Percentiles rank a stretch among this genome's conserved stretches.
phyloP scores from a whole-genome alignment of 805 yeast genomes.

The Lachancea mirantina region DNA sequence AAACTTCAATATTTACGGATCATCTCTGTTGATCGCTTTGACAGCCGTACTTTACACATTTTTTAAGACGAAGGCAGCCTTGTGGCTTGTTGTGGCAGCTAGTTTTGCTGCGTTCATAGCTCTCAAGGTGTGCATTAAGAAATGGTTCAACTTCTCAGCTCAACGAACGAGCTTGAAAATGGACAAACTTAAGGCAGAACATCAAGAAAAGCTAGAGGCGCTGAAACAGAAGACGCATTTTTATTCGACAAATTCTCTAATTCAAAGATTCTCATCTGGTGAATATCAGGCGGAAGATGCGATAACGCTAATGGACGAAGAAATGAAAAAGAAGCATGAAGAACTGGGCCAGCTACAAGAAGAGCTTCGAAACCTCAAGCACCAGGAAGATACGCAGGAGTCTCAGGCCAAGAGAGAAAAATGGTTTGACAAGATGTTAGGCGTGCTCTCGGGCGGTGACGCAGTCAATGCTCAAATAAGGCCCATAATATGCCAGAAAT shows the following conservation, averaged over 20 bases:
- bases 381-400: conserved; percentile 11
- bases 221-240: conserved; percentile 68
- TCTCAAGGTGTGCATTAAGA: conserved; percentile 5
- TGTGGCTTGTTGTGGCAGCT: not conserved
- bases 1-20: conserved; percentile 17
- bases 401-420: conserved; percentile 24
- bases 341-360: conserved; percentile 34
- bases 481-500: conserved; percentile 22
- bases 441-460: conserved; percentile 27
- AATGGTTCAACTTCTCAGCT: conserved; percentile 6
- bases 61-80: conserved; percentile 2
- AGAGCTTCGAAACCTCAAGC: conserved; percentile 20
- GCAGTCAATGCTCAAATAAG: conserved; percentile 9
- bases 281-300: conserved; percentile 42
- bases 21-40: conserved; percentile 2
- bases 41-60: conserved; percentile 3
- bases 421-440: conserved; percentile 31
- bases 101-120: conserved; percentile 1
- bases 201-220: conserved; percentile 52
- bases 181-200: conserved; percentile 37
- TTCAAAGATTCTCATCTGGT: conserved; percentile 55
- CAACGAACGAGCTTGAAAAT: conserved; percentile 18
- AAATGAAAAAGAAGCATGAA: conserved; percentile 34
- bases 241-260: conserved; percentile 64
- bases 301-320: conserved; percentile 38